Conservation (phyloP, 805 yeast species). For the Teunomyces kruisii region DNA sequence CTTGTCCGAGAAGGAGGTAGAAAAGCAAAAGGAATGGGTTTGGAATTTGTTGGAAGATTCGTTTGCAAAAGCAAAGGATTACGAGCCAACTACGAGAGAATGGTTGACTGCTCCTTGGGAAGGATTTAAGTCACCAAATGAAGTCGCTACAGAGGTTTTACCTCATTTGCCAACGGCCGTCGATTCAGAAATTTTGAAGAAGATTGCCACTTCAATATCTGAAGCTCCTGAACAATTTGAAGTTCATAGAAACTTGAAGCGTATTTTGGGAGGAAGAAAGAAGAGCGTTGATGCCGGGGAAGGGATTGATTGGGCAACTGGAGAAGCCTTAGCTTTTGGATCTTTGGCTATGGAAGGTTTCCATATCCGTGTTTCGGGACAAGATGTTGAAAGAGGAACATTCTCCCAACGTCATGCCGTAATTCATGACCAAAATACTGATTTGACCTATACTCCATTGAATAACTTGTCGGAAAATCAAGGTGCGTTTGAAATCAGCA, state of each 20-base stretch:
- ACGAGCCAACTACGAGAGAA: constrained; percentile 87
- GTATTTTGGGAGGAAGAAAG: constrained; percentile 85
- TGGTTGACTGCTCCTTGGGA: constrained; percentile 99
- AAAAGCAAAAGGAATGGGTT: constrained; percentile 96
- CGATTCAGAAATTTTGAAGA: constrained; percentile 64
- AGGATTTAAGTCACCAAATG: constrained; percentile 95
- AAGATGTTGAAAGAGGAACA: constrained; percentile 99
- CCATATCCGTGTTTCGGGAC: constrained; percentile 96
- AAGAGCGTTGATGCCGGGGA: constrained; percentile 88
- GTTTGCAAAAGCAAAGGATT: constrained; percentile 83
- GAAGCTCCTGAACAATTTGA: constrained; percentile 85
- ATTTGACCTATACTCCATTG: constrained; percentile 80
- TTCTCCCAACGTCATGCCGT: constrained; percentile 99
- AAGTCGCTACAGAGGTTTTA: constrained; percentile 89
- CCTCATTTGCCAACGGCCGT: constrained; percentile 97
- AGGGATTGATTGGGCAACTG: constrained; percentile 98
- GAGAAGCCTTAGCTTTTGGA: constrained; percentile 98
- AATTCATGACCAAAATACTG: constrained; percentile 90
- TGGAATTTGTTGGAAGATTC: constrained; percentile 93
- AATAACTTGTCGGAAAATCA: constrained; percentile 76
- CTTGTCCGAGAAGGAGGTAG: constrained; percentile 85
- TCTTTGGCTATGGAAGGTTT: constrained; percentile 88
- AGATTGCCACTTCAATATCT: constrained; percentile 75
- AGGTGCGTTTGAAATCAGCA: constrained; percentile 82
- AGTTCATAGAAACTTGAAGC: constrained; percentile 92